Evolutionary conservation across 768 basidiomycete genomes (phyloP).

Genomic region (Suillus placidus): DNA sequence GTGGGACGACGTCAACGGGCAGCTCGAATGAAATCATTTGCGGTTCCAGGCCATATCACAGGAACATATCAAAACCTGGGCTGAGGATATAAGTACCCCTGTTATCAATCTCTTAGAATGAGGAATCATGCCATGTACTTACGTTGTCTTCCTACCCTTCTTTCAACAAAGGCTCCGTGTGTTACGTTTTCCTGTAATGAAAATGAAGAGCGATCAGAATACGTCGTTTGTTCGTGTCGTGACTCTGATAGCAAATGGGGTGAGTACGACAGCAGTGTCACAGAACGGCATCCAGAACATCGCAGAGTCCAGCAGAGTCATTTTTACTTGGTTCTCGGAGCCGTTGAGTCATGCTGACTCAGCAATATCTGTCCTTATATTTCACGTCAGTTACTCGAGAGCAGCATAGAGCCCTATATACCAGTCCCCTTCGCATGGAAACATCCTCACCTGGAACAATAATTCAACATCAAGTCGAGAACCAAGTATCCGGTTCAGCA

Average conservation of each 20-base stretch:
- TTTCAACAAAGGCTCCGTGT: not conserved
- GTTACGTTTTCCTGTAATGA: not conserved
- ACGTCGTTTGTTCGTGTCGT: not conserved
- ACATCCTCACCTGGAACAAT: not conserved
- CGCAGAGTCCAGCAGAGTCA: not conserved
- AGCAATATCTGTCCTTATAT: not conserved
- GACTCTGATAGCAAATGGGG: not conserved
- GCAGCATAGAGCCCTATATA: not conserved
- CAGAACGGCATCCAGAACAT: too few relatives aligned
- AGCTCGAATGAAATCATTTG: too few relatives aligned
- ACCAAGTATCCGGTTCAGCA: not conserved
- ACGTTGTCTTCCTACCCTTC: not conserved
- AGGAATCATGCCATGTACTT: too few relatives aligned
- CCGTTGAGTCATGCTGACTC: not conserved
- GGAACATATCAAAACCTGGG: too few relatives aligned
- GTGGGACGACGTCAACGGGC: not conserved
- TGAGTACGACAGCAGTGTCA: too few relatives aligned
- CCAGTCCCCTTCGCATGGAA: constrained; percentile 2
- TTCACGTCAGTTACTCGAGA: not conserved
- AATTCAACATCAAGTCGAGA: not conserved
- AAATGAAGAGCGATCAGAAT: not conserved
- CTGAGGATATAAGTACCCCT: too few relatives aligned
- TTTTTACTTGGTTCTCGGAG: not conserved
- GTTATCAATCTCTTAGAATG: too few relatives aligned
- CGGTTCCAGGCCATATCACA: too few relatives aligned